Base-by-base conservation (phyloP, 805 yeast genomes). In the Hanseniaspora clermontiae region DNA sequence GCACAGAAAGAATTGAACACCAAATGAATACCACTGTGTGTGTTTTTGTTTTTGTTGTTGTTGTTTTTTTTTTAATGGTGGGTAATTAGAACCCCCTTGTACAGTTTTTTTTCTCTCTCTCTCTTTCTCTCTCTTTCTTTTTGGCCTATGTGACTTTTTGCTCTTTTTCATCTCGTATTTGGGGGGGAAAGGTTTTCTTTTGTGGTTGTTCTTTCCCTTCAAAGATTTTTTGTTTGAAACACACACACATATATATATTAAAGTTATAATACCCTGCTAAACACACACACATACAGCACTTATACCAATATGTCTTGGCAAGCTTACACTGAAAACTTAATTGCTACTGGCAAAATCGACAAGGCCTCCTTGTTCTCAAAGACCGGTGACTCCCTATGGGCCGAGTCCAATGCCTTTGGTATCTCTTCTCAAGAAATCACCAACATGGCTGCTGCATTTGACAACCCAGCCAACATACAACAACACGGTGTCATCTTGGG, bases 331-430 rank as follows among this genome's bases (percentile, higher is more conserved):
- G 97, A 93, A 70, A 91, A 89, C 74, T 81, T 93, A 63, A 74
- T 85, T 62, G 86, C 83, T 57, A 85, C 97, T 52, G 87, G 88
- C 60, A 87, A 87, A 70, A 77, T 93, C 62, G 97, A 91, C 74
- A 82, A 82, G 70, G 96, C 97, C 37, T 93, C 95, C 43, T 81
- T 93, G 62, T 90, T 86, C 72, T 90, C 97, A 10, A 84, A 86
- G 62, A 96, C 95, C 14, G 98, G 98, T 48, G 96, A 90, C 70
- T 79, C 95, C 20, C 78, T 82, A 54, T 93, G 98, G 98, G 97
- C 97, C 24, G 80, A 82, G 62, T 77, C 93, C 17, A 78, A 84
- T 59, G 79, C 80, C 43, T 79, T 87, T 59, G 68, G 74, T 38
- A 77, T 90, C 63, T 77, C 78, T 47, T 79, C 82, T 11, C 74